phyloP scores from a whole-genome alignment of 1,284 basidiomycete genomes.

The Prillingera fragicola region DNA sequence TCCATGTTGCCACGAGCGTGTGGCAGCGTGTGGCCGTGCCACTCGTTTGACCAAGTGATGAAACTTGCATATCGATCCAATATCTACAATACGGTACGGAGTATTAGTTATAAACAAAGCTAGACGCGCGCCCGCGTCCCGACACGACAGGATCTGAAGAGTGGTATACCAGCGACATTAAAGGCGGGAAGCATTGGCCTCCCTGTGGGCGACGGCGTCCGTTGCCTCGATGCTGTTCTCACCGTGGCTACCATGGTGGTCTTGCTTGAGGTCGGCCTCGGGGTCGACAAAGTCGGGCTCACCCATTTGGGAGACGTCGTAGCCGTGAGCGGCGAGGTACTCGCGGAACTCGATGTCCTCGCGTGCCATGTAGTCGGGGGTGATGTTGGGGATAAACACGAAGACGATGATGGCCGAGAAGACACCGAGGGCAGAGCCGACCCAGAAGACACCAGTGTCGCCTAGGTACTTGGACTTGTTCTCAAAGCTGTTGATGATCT shows the following conservation, averaged over 20 bases:
- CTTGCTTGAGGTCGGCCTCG: neutral
- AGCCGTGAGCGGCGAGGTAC: slow-evolving; percentile 70
- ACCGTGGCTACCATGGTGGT: neutral
- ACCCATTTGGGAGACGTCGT: slow-evolving; percentile 31
- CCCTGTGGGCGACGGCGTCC: too few relatives aligned
- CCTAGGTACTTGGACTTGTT: slow-evolving; percentile 22
- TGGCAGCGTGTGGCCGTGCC: too few relatives aligned
- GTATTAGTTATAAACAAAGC: too few relatives aligned
- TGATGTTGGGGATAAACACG: slow-evolving; percentile 68
- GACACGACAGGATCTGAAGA: too few relatives aligned
- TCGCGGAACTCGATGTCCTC: slow-evolving; percentile 76
- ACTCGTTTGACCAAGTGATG: too few relatives aligned
- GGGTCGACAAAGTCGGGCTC: slow-evolving; percentile 3
- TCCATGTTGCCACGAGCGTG: too few relatives aligned
- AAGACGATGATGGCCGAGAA: slow-evolving; percentile 68
- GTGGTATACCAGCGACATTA: too few relatives aligned
- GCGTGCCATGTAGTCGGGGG: slow-evolving; percentile 68
- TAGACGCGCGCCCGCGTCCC: too few relatives aligned
- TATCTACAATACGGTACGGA: too few relatives aligned
- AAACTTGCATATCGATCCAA: too few relatives aligned
- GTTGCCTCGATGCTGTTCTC: too few relatives aligned
- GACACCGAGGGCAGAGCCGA: slow-evolving; percentile 61
- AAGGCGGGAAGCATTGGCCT: too few relatives aligned
- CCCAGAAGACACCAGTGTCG: slow-evolving; percentile 40
- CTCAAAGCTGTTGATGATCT: slow-evolving; percentile 54